phyloP scores from a whole-genome alignment of 2,329 filamentous ascomycete species.

The Fusarium sp. region DNA sequence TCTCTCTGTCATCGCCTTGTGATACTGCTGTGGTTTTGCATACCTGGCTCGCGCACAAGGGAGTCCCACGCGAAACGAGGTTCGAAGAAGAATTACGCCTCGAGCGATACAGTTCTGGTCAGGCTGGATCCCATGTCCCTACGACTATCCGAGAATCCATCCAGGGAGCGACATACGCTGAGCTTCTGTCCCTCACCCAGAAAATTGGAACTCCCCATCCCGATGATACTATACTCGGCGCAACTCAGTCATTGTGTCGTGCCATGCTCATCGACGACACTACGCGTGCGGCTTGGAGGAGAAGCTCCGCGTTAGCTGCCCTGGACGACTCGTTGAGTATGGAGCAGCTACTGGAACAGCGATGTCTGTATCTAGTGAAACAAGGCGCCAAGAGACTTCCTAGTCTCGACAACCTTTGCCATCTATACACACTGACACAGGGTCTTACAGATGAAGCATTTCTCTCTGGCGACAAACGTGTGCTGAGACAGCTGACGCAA shows the following conservation, averaged over 20 bases:
- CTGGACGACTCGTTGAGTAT: neutral
- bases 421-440: neutral
- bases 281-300: neutral
- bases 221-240: constrained; percentile 2
- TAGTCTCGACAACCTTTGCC: neutral
- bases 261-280: constrained; percentile 6
- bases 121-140: constrained; percentile 4
- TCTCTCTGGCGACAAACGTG: neutral
- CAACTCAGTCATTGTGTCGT: constrained; percentile 15
- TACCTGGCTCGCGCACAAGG: neutral
- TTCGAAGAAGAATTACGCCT: constrained; percentile 14
- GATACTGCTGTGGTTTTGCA: neutral
- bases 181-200: constrained; percentile 21
- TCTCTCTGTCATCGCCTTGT: neutral
- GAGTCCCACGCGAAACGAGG: neutral
- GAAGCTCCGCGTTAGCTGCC: neutral
- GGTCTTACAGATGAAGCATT: neutral
- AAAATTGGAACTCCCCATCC: neutral
- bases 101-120: constrained; percentile 3
- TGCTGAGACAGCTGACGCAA: neutral
- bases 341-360: neutral
- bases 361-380: neutral
- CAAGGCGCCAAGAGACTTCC: neutral
- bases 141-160: constrained; percentile 20
- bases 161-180: constrained; percentile 20